Conservation (phyloP, 192 early-diverging fungal genomes). For the Backusella tuberculispora region DNA sequence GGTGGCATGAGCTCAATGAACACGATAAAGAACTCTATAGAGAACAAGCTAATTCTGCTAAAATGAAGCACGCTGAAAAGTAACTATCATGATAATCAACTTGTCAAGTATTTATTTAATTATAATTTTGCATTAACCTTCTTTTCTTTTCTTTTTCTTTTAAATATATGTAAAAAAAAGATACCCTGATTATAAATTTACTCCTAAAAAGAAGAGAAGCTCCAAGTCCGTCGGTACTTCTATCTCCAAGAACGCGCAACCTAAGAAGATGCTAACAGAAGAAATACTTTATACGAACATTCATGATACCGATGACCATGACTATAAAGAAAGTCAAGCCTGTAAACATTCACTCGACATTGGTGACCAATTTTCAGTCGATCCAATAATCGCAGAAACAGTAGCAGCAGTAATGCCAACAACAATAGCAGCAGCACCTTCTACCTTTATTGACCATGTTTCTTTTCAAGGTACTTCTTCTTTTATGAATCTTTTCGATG, state of each 20-base stretch:
- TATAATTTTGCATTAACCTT: neutral
- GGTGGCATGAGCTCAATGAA: constrained; percentile 57
- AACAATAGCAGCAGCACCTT: no score
- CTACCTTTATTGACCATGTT: neutral
- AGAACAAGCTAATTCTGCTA: constrained; percentile 47
- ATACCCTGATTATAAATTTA: constrained; percentile 35
- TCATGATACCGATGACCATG: neutral
- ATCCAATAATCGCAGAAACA: neutral
- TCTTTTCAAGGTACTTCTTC: neutral
- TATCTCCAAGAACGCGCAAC: no score
- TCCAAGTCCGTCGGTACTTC: neutral
- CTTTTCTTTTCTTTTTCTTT: neutral
- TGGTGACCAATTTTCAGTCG: neutral
- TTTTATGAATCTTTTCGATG: no score
- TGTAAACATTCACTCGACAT: neutral
- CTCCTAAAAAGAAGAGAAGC: neutral
- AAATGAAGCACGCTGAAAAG: constrained; percentile 48
- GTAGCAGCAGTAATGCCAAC: neutral
- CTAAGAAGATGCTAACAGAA: neutral
- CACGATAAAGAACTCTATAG: constrained; percentile 57
- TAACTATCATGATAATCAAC: neutral
- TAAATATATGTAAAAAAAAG: neutral
- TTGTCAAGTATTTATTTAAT: neutral
- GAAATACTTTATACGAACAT: neutral
- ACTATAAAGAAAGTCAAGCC: neutral